Evolutionary conservation across 2,329 filamentous ascomycete genomes (phyloP).

Genomic region (Colletotrichum sp.): DNA sequence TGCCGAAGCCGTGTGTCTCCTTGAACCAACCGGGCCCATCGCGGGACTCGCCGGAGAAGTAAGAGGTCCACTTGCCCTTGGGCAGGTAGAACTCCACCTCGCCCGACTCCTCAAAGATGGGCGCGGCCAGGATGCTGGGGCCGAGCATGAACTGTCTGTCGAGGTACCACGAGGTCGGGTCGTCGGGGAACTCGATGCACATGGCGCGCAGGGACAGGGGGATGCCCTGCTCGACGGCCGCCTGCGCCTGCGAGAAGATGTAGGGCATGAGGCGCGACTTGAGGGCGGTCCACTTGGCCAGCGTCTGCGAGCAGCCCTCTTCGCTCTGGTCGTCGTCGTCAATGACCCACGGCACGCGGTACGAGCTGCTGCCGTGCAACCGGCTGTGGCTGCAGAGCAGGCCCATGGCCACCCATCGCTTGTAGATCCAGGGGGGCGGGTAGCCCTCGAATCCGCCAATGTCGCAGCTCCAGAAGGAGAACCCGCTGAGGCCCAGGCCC

Average conservation of each 20-base stretch:
- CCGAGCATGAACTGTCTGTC: slow-evolving; percentile 81
- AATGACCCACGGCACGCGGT: slow-evolving; percentile 78
- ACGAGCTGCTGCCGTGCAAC: slow-evolving; percentile 72
- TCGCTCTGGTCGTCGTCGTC: slow-evolving; percentile 65
- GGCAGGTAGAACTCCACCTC: slow-evolving; percentile 71
- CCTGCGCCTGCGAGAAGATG: slow-evolving; percentile 48
- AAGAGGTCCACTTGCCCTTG: slow-evolving; percentile 50
- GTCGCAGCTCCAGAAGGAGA: slow-evolving; percentile 73
- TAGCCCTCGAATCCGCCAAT: slow-evolving; percentile 76
- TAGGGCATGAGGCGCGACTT: slow-evolving; percentile 60
- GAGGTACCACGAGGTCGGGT: slow-evolving; percentile 70
- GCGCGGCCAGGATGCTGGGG: slow-evolving; percentile 65
- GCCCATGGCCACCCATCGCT: slow-evolving; percentile 80
- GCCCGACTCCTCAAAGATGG: slow-evolving; percentile 67
- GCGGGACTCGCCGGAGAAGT: slow-evolving; percentile 54
- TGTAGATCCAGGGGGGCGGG: slow-evolving; percentile 73
- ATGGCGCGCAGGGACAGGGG: slow-evolving; percentile 69
- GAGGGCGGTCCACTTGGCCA: slow-evolving; percentile 52
- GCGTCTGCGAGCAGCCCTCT: slow-evolving; percentile 56
- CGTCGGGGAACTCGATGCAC: slow-evolving; percentile 73
- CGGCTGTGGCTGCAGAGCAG: slow-evolving; percentile 73
- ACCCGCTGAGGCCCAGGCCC: slow-evolving; percentile 67
- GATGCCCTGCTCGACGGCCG: slow-evolving; percentile 53
- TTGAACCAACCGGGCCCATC: slow-evolving; percentile 62
- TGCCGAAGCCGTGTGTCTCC: slow-evolving; percentile 64